phyloP scores from a whole-genome alignment of 192 early-diverging fungal species.

The Backusella mclennaniae region DNA sequence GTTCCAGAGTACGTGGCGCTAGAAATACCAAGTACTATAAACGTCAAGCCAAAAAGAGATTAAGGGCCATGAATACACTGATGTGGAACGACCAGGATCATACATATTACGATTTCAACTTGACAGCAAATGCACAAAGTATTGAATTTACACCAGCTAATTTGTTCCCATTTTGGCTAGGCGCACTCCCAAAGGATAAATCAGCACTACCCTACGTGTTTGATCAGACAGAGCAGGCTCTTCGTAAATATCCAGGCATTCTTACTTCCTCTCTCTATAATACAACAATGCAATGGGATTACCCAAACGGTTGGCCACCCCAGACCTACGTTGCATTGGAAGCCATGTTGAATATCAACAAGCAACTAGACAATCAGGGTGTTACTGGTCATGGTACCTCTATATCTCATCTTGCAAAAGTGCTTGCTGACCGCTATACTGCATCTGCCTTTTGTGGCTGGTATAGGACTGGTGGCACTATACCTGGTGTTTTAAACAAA shows the following conservation, averaged over 20 bases:
- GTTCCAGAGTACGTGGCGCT: background rate
- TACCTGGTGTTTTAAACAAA: conserved; percentile 47
- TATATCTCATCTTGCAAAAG: background rate
- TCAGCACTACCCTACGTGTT: conserved; percentile 39
- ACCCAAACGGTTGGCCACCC: conserved; percentile 70
- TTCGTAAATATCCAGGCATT: conserved; percentile 54
- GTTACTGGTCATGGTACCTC: background rate
- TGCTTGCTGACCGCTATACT: conserved; percentile 52
- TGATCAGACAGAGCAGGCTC: conserved; percentile 25
- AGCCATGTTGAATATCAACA: conserved; percentile 38
- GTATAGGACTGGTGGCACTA: conserved; percentile 64
- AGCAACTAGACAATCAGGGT: background rate
- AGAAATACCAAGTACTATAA: conserved; percentile 24
- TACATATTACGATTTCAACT: conserved; percentile 57
- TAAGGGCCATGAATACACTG: conserved; percentile 48
- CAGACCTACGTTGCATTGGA: conserved; percentile 55
- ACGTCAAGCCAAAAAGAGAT: conserved; percentile 35
- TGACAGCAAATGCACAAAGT: conserved; percentile 34
- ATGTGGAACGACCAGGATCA: conserved; percentile 48
- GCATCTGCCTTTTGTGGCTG: conserved; percentile 64
- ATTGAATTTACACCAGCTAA: conserved; percentile 45
- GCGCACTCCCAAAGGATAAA: conserved; percentile 14
- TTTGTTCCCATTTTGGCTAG: conserved; percentile 65
- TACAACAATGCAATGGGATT: conserved; percentile 75
- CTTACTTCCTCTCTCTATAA: conserved; percentile 55